Conservation (phyloP, 495 filamentous ascomycete genomes). For the Lasiosphaeria hispida region DNA sequence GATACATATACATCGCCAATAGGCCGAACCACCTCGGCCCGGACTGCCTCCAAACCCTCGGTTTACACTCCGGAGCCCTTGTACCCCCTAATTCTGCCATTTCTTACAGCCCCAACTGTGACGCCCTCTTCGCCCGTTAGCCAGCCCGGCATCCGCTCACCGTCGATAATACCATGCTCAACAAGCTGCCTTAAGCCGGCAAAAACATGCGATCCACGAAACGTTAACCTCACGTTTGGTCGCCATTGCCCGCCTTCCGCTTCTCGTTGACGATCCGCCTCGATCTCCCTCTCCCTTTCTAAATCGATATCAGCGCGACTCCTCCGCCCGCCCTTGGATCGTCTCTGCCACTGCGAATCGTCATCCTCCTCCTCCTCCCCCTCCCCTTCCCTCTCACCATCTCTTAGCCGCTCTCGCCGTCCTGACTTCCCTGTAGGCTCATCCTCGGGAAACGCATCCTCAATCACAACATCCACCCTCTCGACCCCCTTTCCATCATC, state of each 20-base stretch:
- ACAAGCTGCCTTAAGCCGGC: conserved; percentile 72
- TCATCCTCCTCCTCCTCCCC: conserved; percentile 19
- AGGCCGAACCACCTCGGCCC: background rate
- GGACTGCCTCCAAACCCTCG: background rate
- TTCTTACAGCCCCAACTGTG: conserved; percentile 63
- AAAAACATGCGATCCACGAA: conserved; percentile 78
- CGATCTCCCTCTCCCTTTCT: conserved; percentile 27
- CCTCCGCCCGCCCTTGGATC: conserved; percentile 19
- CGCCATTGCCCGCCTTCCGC: conserved; percentile 40
- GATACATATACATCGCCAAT: background rate
- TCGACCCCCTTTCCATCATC: conserved; percentile 60
- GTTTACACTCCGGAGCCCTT: conserved; percentile 46
- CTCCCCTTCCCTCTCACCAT: conserved; percentile 16
- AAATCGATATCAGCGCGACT: conserved; percentile 32
- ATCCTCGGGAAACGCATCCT: conserved; percentile 53
- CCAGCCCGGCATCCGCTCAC: conserved; percentile 80
- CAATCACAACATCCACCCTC: conserved; percentile 56
- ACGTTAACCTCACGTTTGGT: conserved; percentile 61
- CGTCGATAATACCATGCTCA: conserved; percentile 69
- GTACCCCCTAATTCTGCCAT: conserved; percentile 56
- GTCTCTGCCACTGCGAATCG: background rate
- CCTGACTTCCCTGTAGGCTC: conserved; percentile 15
- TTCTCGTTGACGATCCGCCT: conserved; percentile 26
- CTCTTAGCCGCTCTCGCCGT: too few species aligned
- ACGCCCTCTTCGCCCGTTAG: conserved; percentile 86